Evolutionary conservation across 805 yeast species (phyloP), one percentile per base, ranked within the genome.

Genomic region (Torulaspora franciscae): DNA sequence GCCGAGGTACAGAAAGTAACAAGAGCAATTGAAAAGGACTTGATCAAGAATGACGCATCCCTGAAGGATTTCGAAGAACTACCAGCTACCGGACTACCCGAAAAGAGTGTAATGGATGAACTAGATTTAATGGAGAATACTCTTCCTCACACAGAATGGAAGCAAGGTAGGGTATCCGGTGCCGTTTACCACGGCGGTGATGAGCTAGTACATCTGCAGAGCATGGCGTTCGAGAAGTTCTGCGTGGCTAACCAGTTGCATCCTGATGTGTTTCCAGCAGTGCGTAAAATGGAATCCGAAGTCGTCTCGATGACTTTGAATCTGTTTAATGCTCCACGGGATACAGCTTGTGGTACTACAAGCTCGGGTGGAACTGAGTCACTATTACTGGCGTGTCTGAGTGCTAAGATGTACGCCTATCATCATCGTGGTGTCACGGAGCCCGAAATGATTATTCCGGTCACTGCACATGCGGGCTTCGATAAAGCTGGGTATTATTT

Each of bases 281-380:
- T 91, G 6, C 79, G 99, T 34, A 89, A 91, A 64, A 90, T 91
- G 96, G 99, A 91, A 61, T 72, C 96, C 6, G 98, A 93, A 59
- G 87, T 90, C 8, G 97, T 91, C 3, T 72, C 91, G 1, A 93
- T 93, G 98, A 90, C 85, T 4, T 69, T 93, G 50, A 74, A 72
- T 14, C 59, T 90, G 57, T 91, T 83, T 70, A 75, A 90, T 64
- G 96, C 91, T 0, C 96, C 97, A 0, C 68, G 71, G 38, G 59
- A 52, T 9, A 53, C 69, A 1, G 71, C 73, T 1, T 80, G 81
- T 23, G 98, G 98, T 11, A 81, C 93, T 6, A 77, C 95, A 0
- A 83, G 96, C 0, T 81, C 91, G 2, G 99, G 99, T 11, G 99
- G 99, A 19, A 90, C 99, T 0, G 99, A 91, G 65, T 91, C 98